Evolutionary conservation across 106 monocot genomes (phyloP).

Genomic region (Allium fistulosum): DNA sequence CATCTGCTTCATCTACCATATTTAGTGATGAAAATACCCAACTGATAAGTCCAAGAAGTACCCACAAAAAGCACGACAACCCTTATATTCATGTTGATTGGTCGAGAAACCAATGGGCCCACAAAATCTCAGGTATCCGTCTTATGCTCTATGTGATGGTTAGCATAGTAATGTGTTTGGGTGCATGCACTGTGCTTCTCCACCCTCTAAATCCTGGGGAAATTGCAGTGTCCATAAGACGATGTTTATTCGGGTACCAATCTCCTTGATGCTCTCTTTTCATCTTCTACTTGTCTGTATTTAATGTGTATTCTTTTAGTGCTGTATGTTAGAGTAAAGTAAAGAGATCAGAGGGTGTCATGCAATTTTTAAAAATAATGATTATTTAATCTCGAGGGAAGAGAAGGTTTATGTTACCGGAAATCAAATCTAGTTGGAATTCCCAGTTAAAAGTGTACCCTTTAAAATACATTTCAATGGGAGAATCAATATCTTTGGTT

Average conservation of each 20-base stretch:
- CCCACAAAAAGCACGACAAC: conserved; percentile 6
- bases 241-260: conserved; percentile 38
- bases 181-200: conserved; percentile 52
- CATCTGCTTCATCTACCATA: conserved; percentile 8
- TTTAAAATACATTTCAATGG: too few relatives aligned
- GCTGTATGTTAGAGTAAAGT: too few relatives aligned
- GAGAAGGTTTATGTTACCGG: too few relatives aligned
- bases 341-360: too few relatives aligned
- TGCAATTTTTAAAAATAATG: too few relatives aligned
- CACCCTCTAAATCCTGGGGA: conserved; percentile 46
- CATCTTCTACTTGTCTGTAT: neutral
- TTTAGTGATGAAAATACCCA: conserved; percentile 21
- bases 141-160: conserved; percentile 31
- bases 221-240: conserved; percentile 37
- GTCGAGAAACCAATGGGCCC: conserved; percentile 9
- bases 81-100: conserved; percentile 13
- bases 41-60: conserved; percentile 13
- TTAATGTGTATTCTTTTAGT: neutral
- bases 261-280: neutral
- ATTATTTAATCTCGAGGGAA: too few relatives aligned
- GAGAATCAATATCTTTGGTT: too few relatives aligned
- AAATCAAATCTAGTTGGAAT: too few relatives aligned
- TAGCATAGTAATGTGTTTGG: conserved; percentile 46
- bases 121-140: conserved; percentile 17
- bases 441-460: too few relatives aligned